phyloP scores from a whole-genome alignment of 2,329 filamentous ascomycete genomes.

The Zarea fungicola region DNA sequence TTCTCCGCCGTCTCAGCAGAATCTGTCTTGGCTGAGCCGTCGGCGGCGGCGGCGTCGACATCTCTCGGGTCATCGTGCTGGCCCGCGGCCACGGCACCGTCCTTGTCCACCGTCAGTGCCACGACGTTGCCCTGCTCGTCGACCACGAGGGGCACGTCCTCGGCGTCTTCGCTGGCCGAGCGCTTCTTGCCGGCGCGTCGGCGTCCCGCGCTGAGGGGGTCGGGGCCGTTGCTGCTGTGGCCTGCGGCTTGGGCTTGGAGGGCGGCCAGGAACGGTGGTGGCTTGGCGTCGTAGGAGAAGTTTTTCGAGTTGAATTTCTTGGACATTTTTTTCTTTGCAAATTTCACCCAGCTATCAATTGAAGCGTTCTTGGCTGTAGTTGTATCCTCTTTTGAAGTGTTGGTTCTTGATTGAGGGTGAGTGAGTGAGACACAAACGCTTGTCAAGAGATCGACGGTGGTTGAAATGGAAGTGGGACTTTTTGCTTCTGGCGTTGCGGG shows the following conservation, averaged over 20 bases:
- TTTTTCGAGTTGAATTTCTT: conserved; percentile 60
- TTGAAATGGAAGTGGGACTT: too few relatives aligned
- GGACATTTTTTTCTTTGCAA: too few relatives aligned
- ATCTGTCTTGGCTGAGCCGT: too few relatives aligned
- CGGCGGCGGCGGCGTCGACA: too few relatives aligned
- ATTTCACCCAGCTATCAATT: too few relatives aligned
- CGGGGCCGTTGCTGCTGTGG: conserved; percentile 44
- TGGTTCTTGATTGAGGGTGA: too few relatives aligned
- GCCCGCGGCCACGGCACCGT: conserved; percentile 35
- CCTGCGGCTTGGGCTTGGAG: conserved; percentile 43
- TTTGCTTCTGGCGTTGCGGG: too few relatives aligned
- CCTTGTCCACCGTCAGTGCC: conserved; percentile 38
- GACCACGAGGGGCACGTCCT: conserved; percentile 71
- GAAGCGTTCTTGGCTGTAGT: too few relatives aligned
- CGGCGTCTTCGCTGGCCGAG: conserved; percentile 63
- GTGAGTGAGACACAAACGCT: too few relatives aligned
- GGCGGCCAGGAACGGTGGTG: conserved; percentile 50
- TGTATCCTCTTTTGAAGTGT: too few relatives aligned
- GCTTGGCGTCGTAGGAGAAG: conserved; percentile 52
- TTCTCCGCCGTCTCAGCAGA: conserved; percentile 21
- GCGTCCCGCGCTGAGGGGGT: conserved; percentile 46
- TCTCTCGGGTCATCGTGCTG: conserved; percentile 7
- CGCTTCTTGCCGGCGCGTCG: conserved; percentile 48
- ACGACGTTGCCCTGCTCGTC: conserved; percentile 67
- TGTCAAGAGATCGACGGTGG: too few relatives aligned